These are phyloP conservation scores for Arbutus unedo DNA, from an alignment of 148 eudicot genomes.

Conservation along the genomic window DNA sequence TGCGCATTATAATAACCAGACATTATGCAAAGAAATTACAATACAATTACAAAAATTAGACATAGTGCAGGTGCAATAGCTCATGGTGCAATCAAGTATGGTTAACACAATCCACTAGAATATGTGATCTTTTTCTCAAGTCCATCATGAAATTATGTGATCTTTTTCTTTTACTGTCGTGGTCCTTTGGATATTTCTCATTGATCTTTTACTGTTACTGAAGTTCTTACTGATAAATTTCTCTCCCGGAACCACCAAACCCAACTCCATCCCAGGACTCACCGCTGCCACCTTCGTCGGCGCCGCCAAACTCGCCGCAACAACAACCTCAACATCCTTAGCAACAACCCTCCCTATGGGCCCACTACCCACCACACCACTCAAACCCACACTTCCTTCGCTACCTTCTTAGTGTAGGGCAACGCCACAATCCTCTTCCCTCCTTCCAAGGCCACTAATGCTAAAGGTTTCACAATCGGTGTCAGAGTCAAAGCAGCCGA, in stretches of 20 bases:
- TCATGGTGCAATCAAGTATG: too few relatives aligned
- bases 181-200: too few relatives aligned
- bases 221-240: too few relatives aligned
- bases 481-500: slow-evolving; percentile 7
- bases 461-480: neutral
- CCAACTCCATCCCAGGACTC: slow-evolving; percentile 46
- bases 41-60: too few relatives aligned
- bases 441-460: slow-evolving; percentile 43
- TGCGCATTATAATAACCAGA: too few relatives aligned
- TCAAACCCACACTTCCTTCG: slow-evolving; percentile 85
- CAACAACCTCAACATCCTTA: slow-evolving; percentile 92
- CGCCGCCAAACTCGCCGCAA: slow-evolving; percentile 15
- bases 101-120: too few relatives aligned
- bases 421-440: slow-evolving; percentile 96
- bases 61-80: too few relatives aligned
- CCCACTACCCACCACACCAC: slow-evolving; percentile 72
- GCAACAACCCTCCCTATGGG: slow-evolving; percentile 94
- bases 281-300: slow-evolving; percentile 11
- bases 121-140: too few relatives aligned
- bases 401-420: slow-evolving; percentile 92
- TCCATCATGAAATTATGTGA: too few relatives aligned
- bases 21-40: too few relatives aligned
- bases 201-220: too few relatives aligned
- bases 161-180: too few relatives aligned
- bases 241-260: slow-evolving; percentile 69